Conservation (phyloP, 2,329 filamentous ascomycete species). For the Blastomyces silverae region DNA sequence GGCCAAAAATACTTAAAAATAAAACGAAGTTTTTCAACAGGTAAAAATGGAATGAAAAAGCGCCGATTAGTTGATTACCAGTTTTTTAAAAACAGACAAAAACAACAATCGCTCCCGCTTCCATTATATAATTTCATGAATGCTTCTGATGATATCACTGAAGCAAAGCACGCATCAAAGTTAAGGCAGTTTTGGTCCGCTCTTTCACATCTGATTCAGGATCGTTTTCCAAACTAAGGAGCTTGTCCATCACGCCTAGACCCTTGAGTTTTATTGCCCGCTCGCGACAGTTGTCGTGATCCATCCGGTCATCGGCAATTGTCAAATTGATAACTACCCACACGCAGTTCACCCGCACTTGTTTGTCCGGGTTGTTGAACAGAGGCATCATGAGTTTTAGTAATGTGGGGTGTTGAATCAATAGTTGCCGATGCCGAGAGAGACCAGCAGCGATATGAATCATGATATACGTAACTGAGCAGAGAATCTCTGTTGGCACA, state of each 20-base stretch:
- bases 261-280: conserved; percentile 63
- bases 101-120: not conserved
- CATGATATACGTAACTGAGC: conserved; percentile 71
- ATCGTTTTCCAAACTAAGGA: conserved; percentile 60
- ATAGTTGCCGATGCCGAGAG: conserved; percentile 67
- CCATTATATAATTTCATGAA: no score
- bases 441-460: conserved; percentile 81
- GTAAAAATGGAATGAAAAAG: not conserved
- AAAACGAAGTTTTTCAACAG: not conserved
- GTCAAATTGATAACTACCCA: conserved; percentile 82
- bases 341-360: conserved; percentile 70
- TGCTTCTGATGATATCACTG: not conserved
- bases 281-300: conserved; percentile 57
- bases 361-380: conserved; percentile 63
- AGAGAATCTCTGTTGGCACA: conserved; percentile 58
- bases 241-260: conserved; percentile 62
- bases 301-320: conserved; percentile 67
- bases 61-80: not conserved
- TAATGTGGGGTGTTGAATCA: conserved; percentile 69
- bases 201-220: conserved; percentile 74
- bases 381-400: conserved; percentile 66
- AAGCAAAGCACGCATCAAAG: conserved; percentile 50
- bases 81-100: not conserved
- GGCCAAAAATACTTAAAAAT: not conserved
- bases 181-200: conserved; percentile 69